Evolutionary conservation across 139 green algal genomes (phyloP).

Genomic region (Picochlorum costavermella): DNA sequence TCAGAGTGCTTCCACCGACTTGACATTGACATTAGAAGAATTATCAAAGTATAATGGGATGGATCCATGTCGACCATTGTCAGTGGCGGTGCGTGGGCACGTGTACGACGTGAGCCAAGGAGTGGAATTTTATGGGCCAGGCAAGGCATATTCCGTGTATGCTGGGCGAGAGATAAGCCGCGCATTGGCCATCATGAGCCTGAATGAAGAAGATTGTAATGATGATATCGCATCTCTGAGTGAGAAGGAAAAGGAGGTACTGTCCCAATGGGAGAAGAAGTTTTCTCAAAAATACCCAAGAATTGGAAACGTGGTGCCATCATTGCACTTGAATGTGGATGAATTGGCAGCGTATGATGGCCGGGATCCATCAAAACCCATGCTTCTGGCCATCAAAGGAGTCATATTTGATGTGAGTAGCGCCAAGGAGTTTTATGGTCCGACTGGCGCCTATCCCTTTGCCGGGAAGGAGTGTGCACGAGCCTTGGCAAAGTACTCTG

Average conservation of each 20-base stretch:
- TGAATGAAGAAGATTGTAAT: conserved; percentile 32
- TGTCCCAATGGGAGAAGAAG: conserved; percentile 42
- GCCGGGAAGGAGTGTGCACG: conserved; percentile 66
- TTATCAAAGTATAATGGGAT: conserved; percentile 53
- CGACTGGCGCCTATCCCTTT: conserved; percentile 78
- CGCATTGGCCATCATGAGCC: conserved; percentile 44
- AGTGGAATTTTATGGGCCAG: conserved; percentile 59
- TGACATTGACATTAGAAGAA: conserved; percentile 46
- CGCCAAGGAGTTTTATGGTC: conserved; percentile 66
- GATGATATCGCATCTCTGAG: conserved; percentile 32
- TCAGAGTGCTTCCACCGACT: not conserved
- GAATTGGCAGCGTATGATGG: conserved; percentile 61
- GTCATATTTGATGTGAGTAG: conserved; percentile 64
- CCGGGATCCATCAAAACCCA: conserved; percentile 38
- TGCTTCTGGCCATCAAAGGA: conserved; percentile 64
- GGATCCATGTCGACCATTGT: conserved; percentile 55
- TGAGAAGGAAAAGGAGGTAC: conserved; percentile 26
- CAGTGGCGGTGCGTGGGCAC: conserved; percentile 52
- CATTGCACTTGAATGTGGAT: conserved; percentile 40
- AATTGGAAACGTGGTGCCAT: conserved; percentile 55
- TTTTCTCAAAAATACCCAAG: conserved; percentile 42
- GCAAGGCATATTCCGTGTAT: conserved; percentile 38
- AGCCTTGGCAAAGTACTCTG: conserved; percentile 72
- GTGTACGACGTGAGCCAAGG: conserved; percentile 65
- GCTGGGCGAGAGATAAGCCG: conserved; percentile 50